phyloP scores from a whole-genome alignment of 768 basidiomycete species.

The Basidioascus undulatus region DNA sequence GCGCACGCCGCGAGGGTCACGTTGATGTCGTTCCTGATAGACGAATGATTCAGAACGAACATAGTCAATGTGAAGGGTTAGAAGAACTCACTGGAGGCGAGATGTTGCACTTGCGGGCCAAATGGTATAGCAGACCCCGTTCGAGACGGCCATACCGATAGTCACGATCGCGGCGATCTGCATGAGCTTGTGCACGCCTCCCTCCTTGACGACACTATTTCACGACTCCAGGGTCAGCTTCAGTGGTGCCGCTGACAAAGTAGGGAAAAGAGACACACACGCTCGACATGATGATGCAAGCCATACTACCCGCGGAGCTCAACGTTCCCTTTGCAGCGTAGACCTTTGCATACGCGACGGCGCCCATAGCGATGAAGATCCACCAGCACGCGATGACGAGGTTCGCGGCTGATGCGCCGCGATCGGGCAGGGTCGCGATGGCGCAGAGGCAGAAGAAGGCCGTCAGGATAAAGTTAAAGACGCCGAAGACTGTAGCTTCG shows the following conservation, averaged over 20 bases:
- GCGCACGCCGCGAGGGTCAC: slow-evolving; percentile 75
- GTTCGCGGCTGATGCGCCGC: too few species aligned
- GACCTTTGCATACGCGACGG: too few species aligned
- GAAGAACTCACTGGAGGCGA: slow-evolving; percentile 33
- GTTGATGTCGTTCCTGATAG: slow-evolving; percentile 24
- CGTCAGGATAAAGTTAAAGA: too few species aligned
- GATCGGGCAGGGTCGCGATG: too few species aligned
- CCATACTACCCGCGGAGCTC: slow-evolving; percentile 53
- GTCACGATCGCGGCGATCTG: slow-evolving; percentile 53
- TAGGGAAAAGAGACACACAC: slow-evolving; percentile 27
- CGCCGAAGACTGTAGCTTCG: too few species aligned
- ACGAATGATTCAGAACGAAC: background rate
- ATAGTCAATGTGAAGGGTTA: background rate
- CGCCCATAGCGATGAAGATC: too few species aligned
- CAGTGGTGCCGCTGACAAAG: background rate
- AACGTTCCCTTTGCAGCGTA: background rate
- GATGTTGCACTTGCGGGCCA: slow-evolving; percentile 69
- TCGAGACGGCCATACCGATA: slow-evolving; percentile 51
- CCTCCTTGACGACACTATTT: slow-evolving; percentile 59
- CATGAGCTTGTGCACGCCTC: slow-evolving; percentile 46
- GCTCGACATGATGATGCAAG: slow-evolving; percentile 53
- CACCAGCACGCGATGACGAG: too few species aligned
- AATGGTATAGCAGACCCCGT: slow-evolving; percentile 54
- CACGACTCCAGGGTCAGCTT: background rate
- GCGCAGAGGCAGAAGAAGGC: too few species aligned